Base-by-base conservation (phyloP, 192 early-diverging fungal species). In the Entophlyctis luteolus region DNA sequence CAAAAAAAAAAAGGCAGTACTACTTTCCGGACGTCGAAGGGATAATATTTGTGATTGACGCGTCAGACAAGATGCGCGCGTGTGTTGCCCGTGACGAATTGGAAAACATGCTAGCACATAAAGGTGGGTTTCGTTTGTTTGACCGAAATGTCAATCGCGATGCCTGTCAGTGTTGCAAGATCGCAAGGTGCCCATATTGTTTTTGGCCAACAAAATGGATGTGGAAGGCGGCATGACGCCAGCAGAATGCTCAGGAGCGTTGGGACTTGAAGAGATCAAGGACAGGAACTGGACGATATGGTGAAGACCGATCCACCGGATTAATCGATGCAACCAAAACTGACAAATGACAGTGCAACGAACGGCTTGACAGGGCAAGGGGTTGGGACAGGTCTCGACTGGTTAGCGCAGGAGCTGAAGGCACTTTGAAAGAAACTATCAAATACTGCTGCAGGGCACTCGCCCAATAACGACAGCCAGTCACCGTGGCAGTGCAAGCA, bases 171-270 rank as follows among this genome's bases (percentile, higher is more conserved):
- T 48, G n/a, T 33, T 77, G 6, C 36, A 71, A 35, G 46, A 32
- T 6, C 60, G 48, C 25, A 74, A 68, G 52, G 50, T 65, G 16
- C 77, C 77, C 0, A 69, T 78, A 23, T 65, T 78, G 1, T 60
- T 78, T 39, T 73, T 72, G 47, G 77, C 73, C 38, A 78, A 78
- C 59, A 78, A 78, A 38, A 72, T 69, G 55, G 77, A 78, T 48
- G 10, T 78, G 2, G 39, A 34, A 4, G 72, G 65, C 20, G 57
- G 65, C 22, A 74, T 78, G 72, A 59, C 70, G 12, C 63, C 70
- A 1, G 48, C 74, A 22, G 72, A 78, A 48, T 75, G 72, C 50
- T 39, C 70, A 4, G 65, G 47, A 16, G 73, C 73, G 28, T 37
- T 78, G 58, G 72, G 72, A 10, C 37, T 78, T 20, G 77, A 78